Base-by-base conservation (phyloP, 2,329 filamentous ascomycete genomes). In the Fulvia fulva region DNA sequence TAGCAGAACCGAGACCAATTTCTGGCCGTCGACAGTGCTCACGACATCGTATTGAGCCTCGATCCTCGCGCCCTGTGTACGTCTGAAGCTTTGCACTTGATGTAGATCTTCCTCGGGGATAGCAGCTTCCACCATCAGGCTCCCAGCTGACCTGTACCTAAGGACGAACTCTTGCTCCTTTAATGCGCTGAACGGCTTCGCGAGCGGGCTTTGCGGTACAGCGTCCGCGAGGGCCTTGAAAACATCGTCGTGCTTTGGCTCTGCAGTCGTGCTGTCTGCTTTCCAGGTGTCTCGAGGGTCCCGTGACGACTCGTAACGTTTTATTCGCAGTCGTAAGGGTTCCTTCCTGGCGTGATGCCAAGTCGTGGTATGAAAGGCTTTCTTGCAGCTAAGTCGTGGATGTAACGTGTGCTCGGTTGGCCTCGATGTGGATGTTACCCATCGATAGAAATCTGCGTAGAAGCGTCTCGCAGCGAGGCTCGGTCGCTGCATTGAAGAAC, bases 381-480 rank as follows among this genome's bases (percentile, higher is more conserved):
- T n/a, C 23, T n/a, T n/a, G 50, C 28, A 52, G n/a, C 14, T 11
- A 7, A n/a, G 14, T 41, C 28, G 28, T 3, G 12, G 28, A 41
- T 47, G 25, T 14, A 47, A 21, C 5, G 7, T 21, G 23, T 44
- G 19, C 34, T 21, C 14, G 34, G 26, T 47, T 21, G 52, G n/a
- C 9, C 49, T 23, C 9, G 55, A 49, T 19, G 37, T 62, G 49
- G 72, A 63, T 57, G 74, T 55, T 56, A 63, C 75, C 77, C 75
- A 80, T 65, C 68, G 69, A 66, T 77, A 78, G 63, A 79, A 79
- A 53, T 72, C 71, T 12, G 69, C 68, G 65, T 77, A 78, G 68
- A 80, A 79, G 65, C 73, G 74, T 45, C 67, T 55, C n/a, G 65
- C 62, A 30, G 66, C 67, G 12, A 53, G 25, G 19, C 45, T 53